These are phyloP conservation scores for Halophytophthora batemanensis DNA, from an alignment of 352 stramenopile genomes.

Conservation along the genomic window DNA sequence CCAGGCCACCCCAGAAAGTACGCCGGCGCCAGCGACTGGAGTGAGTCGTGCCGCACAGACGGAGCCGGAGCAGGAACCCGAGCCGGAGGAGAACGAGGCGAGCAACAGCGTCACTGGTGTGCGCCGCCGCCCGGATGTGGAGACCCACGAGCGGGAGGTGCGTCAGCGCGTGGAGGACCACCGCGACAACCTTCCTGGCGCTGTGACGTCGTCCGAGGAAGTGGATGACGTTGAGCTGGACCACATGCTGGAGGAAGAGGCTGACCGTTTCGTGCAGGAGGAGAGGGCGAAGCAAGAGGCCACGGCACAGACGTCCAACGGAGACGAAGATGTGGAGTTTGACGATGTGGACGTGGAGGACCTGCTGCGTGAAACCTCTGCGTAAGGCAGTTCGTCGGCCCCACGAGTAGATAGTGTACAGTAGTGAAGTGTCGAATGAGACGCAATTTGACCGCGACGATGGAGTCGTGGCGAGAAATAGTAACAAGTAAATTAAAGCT, in stretches of 20 bases:
- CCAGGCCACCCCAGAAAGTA: constrained; percentile 6
- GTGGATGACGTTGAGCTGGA: constrained; percentile 44
- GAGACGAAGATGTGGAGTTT: constrained; percentile 38
- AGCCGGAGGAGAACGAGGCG: constrained; percentile 17
- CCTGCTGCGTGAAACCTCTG: constrained; percentile 40
- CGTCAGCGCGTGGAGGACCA: constrained; percentile 48
- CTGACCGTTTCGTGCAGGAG: constrained; percentile 51
- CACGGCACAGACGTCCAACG: neutral
- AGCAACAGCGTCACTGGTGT: constrained; percentile 30
- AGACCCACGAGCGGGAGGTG: constrained; percentile 34
- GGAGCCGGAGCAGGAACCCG: constrained; percentile 18
- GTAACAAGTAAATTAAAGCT: too few relatives aligned
- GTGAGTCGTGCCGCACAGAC: neutral
- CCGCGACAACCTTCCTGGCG: constrained; percentile 17
- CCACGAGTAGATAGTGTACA: constrained; percentile 13
- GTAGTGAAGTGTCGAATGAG: constrained; percentile 1
- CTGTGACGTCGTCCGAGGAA: constrained; percentile 1
- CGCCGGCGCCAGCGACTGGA: neutral
- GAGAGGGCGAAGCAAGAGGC: constrained; percentile 35
- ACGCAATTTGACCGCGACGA: too few relatives aligned
- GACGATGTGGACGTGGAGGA: constrained; percentile 67
- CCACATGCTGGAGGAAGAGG: constrained; percentile 60
- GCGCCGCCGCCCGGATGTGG: constrained; percentile 30
- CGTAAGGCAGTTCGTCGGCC: constrained; percentile 8
- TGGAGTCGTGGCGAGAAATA: too few relatives aligned